A percentile compares a stretch with the other conserved stretches of the same genome.
Evolutionary conservation across 176 grass and related monocot genomes (phyloP).

Genomic region (Areca catechu): DNA sequence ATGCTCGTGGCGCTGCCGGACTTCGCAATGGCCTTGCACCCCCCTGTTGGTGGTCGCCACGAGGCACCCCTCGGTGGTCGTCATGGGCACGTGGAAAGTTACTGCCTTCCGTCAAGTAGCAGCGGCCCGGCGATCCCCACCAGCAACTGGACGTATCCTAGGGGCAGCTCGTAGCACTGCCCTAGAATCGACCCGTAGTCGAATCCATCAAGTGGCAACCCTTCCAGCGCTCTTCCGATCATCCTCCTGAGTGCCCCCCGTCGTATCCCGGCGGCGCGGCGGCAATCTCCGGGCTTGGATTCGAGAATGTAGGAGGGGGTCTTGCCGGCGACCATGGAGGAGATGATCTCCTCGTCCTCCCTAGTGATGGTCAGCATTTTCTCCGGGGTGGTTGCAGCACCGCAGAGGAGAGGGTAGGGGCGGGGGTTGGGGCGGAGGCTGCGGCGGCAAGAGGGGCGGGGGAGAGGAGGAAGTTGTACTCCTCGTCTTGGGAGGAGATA

Average conservation of each 20-base stretch:
- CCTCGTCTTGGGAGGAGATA: constrained; percentile 66
- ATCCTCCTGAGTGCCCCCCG: constrained; percentile 50
- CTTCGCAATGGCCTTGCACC: constrained; percentile 59
- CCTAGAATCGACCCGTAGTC: constrained; percentile 60
- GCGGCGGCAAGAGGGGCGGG: no score
- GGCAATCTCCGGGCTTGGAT: constrained; percentile 45
- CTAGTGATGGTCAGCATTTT: constrained; percentile 25
- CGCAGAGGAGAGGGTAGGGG: constrained; percentile 25
- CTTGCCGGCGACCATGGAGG: constrained; percentile 30
- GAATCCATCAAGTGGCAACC: constrained; percentile 57
- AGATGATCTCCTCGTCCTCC: constrained; percentile 56
- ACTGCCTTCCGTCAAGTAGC: constrained; percentile 36
- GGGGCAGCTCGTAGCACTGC: constrained; percentile 73
- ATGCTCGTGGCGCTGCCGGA: constrained; percentile 53
- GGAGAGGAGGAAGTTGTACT: constrained; percentile 24
- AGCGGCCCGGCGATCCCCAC: constrained; percentile 67
- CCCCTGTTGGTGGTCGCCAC: constrained; percentile 70
- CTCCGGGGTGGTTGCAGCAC: not conserved
- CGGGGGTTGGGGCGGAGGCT: not conserved
- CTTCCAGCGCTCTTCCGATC: constrained; percentile 47
- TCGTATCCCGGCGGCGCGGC: constrained; percentile 53
- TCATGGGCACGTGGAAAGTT: constrained; percentile 67
- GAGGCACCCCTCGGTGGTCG: constrained; percentile 78
- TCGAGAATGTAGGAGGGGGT: constrained; percentile 59
- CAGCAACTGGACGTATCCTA: constrained; percentile 59